Evolutionary conservation across 306 rosid species (phyloP), one percentile per base, ranked within the genome.

Genomic region (Prunus kanzakura): DNA sequence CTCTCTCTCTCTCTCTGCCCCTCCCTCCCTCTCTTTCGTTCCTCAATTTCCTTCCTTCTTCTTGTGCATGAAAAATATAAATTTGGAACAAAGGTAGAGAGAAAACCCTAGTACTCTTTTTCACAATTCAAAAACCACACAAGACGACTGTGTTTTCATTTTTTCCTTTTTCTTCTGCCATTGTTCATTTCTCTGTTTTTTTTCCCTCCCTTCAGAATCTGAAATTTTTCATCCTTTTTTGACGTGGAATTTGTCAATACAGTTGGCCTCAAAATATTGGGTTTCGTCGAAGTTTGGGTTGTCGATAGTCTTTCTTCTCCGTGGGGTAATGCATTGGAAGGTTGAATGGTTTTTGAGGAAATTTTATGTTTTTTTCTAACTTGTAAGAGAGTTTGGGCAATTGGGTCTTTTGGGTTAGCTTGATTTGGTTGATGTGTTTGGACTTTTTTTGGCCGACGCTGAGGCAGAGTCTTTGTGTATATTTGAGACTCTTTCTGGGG

Each of bases 271-370:
- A 51, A 20, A 38, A 16, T 67, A n/a, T 61, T 64, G 72, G 75
- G 86, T 56, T 76, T 66, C 45, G 57, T 63, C 54, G 67, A 82
- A 77, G 77, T 77, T 73, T 46, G 27, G 35, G 46, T 56, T 63
- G 69, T 57, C 67, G 68, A 35, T 58, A 45, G 55, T 72, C 46
- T 38, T 38, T 70, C 46, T 7, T 38, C 50, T 30, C 45, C 11
- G 0, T 30, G 8, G 45, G 46, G 3, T 18, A 3, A 38, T 19
- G 6, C 30, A 50, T 23, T 12, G 71, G 62, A 46, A 16, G 76
- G 66, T 47, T 75, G 78, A 47, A 65, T 73, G 47, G 52, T 41
- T 63, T 66, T 66, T 11, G 38, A 20, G 46, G 65, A 20, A 63
- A 51, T 35, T 64, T 5, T 27, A 0, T 11, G 11, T 4, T 57